Percentiles rank a stretch among this genome's conserved stretches.
Conservation (phyloP, 2,329 filamentous ascomycete species). For the Metarhizium brunneum region DNA sequence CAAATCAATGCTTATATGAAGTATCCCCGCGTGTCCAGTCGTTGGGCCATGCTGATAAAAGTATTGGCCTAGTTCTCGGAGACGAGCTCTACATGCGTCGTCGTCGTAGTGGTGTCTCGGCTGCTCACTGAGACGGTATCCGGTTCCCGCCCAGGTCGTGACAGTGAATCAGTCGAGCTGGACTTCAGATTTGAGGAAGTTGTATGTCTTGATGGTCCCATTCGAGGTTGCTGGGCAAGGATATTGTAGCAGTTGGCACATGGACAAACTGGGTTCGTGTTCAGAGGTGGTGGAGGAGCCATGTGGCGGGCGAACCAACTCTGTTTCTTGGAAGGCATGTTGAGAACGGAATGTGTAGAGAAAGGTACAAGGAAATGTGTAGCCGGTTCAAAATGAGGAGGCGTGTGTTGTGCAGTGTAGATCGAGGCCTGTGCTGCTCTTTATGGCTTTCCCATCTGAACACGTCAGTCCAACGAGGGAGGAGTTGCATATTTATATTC, state of each 20-base stretch:
- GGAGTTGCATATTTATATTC: not conserved
- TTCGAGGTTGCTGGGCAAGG: not conserved
- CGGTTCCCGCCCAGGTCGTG: not conserved
- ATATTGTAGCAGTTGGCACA: slow-evolving; percentile 18
- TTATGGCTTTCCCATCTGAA: no score
- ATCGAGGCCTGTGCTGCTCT: not conserved
- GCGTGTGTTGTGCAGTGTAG: not conserved
- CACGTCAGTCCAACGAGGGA: not conserved
- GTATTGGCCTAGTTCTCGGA: not conserved
- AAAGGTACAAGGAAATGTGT: not conserved
- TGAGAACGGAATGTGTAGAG: slow-evolving; percentile 3
- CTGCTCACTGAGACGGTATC: not conserved
- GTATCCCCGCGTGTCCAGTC: not conserved
- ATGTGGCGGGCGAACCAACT: slow-evolving; percentile 33
- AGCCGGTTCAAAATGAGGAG: not conserved
- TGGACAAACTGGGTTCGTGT: slow-evolving; percentile 23
- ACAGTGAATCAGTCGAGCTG: not conserved
- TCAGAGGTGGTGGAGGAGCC: slow-evolving; percentile 27
- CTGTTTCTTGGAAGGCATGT: slow-evolving; percentile 22
- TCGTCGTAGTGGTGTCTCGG: not conserved
- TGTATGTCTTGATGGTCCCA: not conserved
- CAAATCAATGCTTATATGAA: not conserved
- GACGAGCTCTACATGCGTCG: slow-evolving; percentile 4
- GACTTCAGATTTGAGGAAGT: not conserved
- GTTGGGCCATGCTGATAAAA: not conserved